Percentiles rank a stretch among this genome's conserved stretches.
Evolutionary conservation across 2,329 filamentous ascomycete species (phyloP).

Genomic region (Pseudopyrenochaeta lycopersici): DNA sequence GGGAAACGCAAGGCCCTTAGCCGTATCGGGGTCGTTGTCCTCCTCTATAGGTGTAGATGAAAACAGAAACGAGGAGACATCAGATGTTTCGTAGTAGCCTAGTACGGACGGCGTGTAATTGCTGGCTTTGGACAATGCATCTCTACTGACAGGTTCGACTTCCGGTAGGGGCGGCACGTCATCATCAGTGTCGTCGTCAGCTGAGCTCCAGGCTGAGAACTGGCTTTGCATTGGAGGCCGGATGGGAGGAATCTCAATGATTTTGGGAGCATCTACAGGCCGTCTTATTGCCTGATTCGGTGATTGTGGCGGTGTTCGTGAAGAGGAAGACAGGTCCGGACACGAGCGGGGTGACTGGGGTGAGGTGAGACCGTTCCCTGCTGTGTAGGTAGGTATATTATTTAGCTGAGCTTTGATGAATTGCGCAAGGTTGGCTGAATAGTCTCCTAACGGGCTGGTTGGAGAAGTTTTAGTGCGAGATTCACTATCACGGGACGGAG

Average conservation of each 20-base stretch:
- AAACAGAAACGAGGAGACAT: constrained; percentile 41
- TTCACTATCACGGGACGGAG: constrained; percentile 14
- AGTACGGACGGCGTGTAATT: constrained; percentile 41
- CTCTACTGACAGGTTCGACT: constrained; percentile 6
- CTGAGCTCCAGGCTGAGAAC: constrained; percentile 50
- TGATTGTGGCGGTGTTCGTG: constrained; percentile 29
- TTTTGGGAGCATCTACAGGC: constrained; percentile 28
- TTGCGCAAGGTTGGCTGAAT: constrained; percentile 47
- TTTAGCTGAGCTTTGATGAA: constrained; percentile 47
- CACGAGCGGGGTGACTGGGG: constrained; percentile 41
- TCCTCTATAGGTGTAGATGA: constrained; percentile 39
- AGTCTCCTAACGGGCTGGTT: constrained; percentile 38
- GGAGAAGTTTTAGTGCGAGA: constrained; percentile 7
- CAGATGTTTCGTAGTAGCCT: constrained; percentile 38
- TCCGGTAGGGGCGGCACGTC: constrained; percentile 31
- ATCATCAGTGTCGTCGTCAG: constrained; percentile 43
- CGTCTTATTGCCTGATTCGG: constrained; percentile 24
- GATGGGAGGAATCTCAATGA: constrained; percentile 41
- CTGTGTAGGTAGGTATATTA: constrained; percentile 44
- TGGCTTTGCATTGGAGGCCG: constrained; percentile 44
- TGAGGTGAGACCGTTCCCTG: constrained; percentile 20
- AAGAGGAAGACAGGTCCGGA: constrained; percentile 38
- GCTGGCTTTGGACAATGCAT: constrained; percentile 20
- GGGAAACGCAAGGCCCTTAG: constrained; percentile 33
- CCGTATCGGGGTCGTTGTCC: constrained; percentile 27